Evolutionary conservation across 768 basidiomycete species (phyloP).

Genomic region (Boletus fagicola): DNA sequence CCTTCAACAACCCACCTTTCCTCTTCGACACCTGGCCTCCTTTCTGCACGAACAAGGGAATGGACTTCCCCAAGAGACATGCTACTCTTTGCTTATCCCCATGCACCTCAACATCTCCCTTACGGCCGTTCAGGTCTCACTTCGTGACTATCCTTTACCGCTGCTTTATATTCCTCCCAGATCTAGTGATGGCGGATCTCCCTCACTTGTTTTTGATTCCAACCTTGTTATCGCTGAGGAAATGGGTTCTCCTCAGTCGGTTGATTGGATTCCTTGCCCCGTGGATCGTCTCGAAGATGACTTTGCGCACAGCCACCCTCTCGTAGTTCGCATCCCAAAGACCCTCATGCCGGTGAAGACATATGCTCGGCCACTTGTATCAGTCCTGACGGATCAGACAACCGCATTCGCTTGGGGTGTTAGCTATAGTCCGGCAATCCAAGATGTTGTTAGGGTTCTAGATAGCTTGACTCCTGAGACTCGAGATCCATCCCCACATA

Average conservation of each 20-base stretch:
- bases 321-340: slow-evolving; percentile 72
- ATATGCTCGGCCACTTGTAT: slow-evolving; percentile 74
- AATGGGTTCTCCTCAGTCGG: slow-evolving; percentile 63
- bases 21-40: slow-evolving; percentile 49
- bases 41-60: slow-evolving; percentile 67
- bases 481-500: slow-evolving; percentile 73
- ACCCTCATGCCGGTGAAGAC: slow-evolving; percentile 96
- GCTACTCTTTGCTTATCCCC: slow-evolving; percentile 80
- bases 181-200: slow-evolving; percentile 30
- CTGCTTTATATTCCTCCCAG: slow-evolving; percentile 68
- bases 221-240: slow-evolving; percentile 89
- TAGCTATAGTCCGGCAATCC: slow-evolving; percentile 81
- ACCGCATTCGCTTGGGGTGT: slow-evolving; percentile 87
- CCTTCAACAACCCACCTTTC: slow-evolving; percentile 60
- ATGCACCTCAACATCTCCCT: slow-evolving; percentile 73
- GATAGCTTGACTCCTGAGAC: slow-evolving; percentile 78
- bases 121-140: slow-evolving; percentile 53
- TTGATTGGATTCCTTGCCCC: slow-evolving; percentile 68
- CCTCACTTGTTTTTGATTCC: slow-evolving; percentile 64
- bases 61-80: slow-evolving; percentile 64
- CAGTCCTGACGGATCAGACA: slow-evolving; percentile 58
- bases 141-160: slow-evolving; percentile 90
- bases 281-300: slow-evolving; percentile 60
- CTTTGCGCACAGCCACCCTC: slow-evolving; percentile 46
- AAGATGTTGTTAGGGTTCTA: slow-evolving; percentile 80